Percentiles rank a stretch among this genome's conserved stretches.
phyloP scores from a whole-genome alignment of 768 basidiomycete species.

The Exidia glandulosa region DNA sequence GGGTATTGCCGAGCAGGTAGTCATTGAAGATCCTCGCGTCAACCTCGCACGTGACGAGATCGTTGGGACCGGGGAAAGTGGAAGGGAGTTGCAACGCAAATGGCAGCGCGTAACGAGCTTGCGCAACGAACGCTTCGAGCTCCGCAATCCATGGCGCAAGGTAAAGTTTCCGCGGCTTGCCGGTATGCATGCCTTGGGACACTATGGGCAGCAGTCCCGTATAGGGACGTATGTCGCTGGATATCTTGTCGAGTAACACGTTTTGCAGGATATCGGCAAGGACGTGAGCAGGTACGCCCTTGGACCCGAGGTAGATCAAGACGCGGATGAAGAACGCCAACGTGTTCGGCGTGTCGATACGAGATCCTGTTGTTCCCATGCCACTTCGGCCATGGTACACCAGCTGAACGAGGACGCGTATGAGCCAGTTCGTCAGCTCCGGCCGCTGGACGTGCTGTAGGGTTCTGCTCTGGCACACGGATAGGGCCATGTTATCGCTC shows the following conservation, averaged over 20 bases:
- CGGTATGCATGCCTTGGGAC: constrained; percentile 7
- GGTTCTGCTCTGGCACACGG: not conserved
- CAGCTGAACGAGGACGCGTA: constrained; percentile 21
- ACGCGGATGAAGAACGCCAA: constrained; percentile 23
- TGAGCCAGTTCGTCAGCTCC: constrained; percentile 24
- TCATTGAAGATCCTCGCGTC: constrained; percentile 8
- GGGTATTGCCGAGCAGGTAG: not conserved
- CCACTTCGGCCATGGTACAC: constrained; percentile 17
- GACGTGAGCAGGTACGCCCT: constrained; percentile 29
- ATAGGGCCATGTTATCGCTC: constrained; percentile 12
- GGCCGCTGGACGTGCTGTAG: constrained; percentile 15
- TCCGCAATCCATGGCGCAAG: constrained; percentile 16
- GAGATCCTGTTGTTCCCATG: constrained; percentile 14
- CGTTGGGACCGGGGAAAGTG: constrained; percentile 1
- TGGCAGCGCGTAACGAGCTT: constrained; percentile 11
- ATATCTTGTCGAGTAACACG: constrained; percentile 16
- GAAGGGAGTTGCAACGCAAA: constrained; percentile 8
- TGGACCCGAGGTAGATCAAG: constrained; percentile 19
- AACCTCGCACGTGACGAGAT: constrained; percentile 7
- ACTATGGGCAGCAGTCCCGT: constrained; percentile 16
- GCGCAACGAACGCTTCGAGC: constrained; percentile 13
- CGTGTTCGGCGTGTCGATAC: constrained; percentile 19
- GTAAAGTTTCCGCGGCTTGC: constrained; percentile 8
- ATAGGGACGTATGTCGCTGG: constrained; percentile 19
- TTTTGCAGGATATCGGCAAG: constrained; percentile 22